Evolutionary conservation across 805 yeast species (phyloP), one percentile per base, ranked within the genome.

Genomic region (Metschnikowia vanudenii): DNA sequence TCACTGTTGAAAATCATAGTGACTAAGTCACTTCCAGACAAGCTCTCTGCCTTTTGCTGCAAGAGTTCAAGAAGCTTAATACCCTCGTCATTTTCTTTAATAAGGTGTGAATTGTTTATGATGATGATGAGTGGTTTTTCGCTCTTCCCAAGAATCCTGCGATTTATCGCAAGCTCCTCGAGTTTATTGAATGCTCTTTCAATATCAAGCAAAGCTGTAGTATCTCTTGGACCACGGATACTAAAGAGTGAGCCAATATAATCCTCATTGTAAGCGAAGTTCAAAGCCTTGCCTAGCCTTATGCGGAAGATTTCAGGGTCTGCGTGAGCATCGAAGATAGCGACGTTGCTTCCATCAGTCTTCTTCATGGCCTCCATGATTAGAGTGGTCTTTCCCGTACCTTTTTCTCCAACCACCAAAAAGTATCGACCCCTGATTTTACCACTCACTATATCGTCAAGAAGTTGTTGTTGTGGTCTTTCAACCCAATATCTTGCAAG

Each of bases 261-360:
- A 63, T 88, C 96, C 58, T 88, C 96, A 52, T 78, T 83, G 60
- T 74, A 88, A 34, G 81, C 81, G 60, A 82, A 88, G 50, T 84
- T 80, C 40, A 88, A 67, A 0, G 95, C 91, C 50, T 79, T 77
- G 2, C 96, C 96, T 10, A 88, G 69, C 34, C 96, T 66, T 18
- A 87, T 78, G 48, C 96, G 71, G 60, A 88, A 84, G 40, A 88
- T 81, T 60, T 88, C 96, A 0, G 92, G 88, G 60, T 88, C 96
- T 0, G 91, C 84, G 57, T 87, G 94, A 1, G 94, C 94, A 59
- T 88, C 95, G 49, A 88, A 68, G 40, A 84, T 74, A 0, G 88
- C 79, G 41, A 88, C 87, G 55, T 83, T 79, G 41, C 67, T 63
- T 0, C 91, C 88, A 32, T 75, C 68, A 2, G 79, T 80, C 53